A percentile compares a stretch with the other conserved stretches of the same genome.
Conservation (phyloP, 1,284 basidiomycete genomes). For the Mycosarcoma mackinlayi region DNA sequence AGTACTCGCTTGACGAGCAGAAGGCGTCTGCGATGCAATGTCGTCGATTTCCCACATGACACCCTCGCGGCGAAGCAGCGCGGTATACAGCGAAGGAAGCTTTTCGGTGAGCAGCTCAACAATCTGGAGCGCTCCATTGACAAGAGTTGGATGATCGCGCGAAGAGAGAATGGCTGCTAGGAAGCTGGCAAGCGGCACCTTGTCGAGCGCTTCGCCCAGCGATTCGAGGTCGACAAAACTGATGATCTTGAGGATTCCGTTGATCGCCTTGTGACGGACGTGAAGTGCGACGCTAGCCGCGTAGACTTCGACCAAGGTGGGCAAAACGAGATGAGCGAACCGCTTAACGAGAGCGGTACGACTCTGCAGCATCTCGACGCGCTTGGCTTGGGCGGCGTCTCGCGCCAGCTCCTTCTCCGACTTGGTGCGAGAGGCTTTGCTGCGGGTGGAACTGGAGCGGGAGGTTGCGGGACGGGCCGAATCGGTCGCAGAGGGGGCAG, state of each 20-base stretch:
- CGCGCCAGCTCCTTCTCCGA: constrained; percentile 51
- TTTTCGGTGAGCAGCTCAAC: constrained; percentile 64
- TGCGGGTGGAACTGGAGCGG: constrained; percentile 22
- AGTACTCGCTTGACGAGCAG: constrained; percentile 76
- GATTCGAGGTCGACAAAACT: constrained; percentile 61
- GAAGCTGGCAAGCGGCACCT: constrained; percentile 66
- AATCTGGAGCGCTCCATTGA: constrained; percentile 62
- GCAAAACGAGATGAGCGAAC: constrained; percentile 64
- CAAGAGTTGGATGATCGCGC: constrained; percentile 51
- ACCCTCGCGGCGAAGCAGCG: constrained; percentile 61
- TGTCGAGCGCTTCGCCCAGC: constrained; percentile 51
- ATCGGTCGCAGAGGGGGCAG: background rate
- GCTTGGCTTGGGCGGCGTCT: constrained; percentile 53
- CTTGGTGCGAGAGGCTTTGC: constrained; percentile 32
- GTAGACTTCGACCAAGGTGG: constrained; percentile 64
- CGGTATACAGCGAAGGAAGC: constrained; percentile 58
- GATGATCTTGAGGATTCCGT: constrained; percentile 62
- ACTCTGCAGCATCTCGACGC: constrained; percentile 57
- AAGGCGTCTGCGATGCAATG: constrained; percentile 54
- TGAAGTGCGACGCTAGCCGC: constrained; percentile 61
- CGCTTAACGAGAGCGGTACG: constrained; percentile 56
- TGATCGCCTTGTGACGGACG: constrained; percentile 58
- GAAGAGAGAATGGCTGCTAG: constrained; percentile 61
- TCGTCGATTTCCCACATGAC: constrained; percentile 65
- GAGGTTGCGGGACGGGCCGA: constrained; percentile 14